Percentiles rank a stretch among this genome's conserved stretches.
phyloP scores from a whole-genome alignment of 2,329 filamentous ascomycete genomes.

The Cladosporium sp. region DNA sequence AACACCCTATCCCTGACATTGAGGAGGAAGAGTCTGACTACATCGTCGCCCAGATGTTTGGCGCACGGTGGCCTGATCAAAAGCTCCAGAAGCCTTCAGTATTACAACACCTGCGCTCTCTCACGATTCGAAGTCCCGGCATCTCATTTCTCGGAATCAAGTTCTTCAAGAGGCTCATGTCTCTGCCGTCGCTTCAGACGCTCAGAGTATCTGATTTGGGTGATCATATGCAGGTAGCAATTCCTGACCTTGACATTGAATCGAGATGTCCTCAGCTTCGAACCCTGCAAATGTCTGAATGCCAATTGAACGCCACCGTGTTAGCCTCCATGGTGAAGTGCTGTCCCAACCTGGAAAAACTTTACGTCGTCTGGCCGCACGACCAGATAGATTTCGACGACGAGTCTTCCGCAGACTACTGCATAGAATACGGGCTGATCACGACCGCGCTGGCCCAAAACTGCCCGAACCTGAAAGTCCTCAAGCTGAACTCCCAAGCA shows the following conservation, averaged over 20 bases:
- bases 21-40: constrained; percentile 7
- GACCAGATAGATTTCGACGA: no score
- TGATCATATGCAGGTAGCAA: background rate
- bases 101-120: background rate
- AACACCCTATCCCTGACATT: background rate
- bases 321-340: background rate
- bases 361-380: background rate
- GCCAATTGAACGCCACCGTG: background rate
- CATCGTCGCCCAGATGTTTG: constrained; percentile 1
- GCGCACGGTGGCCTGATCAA: background rate
- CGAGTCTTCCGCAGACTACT: no score
- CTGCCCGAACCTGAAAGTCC: no score
- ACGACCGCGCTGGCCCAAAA: no score
- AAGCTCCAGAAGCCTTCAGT: background rate
- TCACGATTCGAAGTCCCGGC: background rate
- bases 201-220: background rate
- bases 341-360: background rate
- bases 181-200: background rate
- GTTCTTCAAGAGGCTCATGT: background rate
- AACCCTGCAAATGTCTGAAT: background rate
- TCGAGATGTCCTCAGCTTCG: background rate
- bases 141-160: background rate
- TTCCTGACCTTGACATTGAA: background rate
- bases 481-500: no score
- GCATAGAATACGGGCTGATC: no score